Evolutionary conservation across 495 filamentous ascomycete species (phyloP).

Genomic region (Daldinia concentrica): DNA sequence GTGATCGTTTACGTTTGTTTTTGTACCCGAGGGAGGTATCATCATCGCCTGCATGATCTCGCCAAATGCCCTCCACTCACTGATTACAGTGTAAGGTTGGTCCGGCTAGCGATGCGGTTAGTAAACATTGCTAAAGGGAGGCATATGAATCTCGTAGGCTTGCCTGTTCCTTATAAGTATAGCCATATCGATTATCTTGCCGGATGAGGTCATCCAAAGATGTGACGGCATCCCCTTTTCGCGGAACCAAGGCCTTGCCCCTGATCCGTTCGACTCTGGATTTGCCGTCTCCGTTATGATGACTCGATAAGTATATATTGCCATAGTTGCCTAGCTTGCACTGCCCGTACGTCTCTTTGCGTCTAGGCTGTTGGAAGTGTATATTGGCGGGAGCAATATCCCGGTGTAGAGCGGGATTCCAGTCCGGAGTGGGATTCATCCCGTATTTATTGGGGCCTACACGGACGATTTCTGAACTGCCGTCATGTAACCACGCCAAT

Average conservation of each 20-base stretch:
- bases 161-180: constrained; percentile 39
- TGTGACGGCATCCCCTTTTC: not conserved
- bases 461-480: constrained; percentile 31
- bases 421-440: constrained; percentile 46
- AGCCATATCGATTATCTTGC: constrained; percentile 15
- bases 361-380: constrained; percentile 55
- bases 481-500: constrained; percentile 56
- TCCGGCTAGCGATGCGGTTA: constrained; percentile 31
- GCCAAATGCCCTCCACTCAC: constrained; percentile 42
- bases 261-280: not conserved
- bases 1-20: not conserved
- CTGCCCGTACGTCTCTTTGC: constrained; percentile 56
- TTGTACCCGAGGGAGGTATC: constrained; percentile 23
- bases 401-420: constrained; percentile 58
- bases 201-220: constrained; percentile 28
- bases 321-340: constrained; percentile 60
- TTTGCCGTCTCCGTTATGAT: constrained; percentile 26
- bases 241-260: constrained; percentile 35
- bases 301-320: constrained; percentile 47
- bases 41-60: constrained; percentile 48
- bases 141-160: not conserved
- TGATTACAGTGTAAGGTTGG: constrained; percentile 45
- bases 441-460: not conserved
- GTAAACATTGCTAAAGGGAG: not conserved
- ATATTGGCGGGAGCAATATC: constrained; percentile 54